These are phyloP conservation scores for Millerozyma miso DNA, from an alignment of 805 yeast genomes.

Conservation along the genomic window DNA sequence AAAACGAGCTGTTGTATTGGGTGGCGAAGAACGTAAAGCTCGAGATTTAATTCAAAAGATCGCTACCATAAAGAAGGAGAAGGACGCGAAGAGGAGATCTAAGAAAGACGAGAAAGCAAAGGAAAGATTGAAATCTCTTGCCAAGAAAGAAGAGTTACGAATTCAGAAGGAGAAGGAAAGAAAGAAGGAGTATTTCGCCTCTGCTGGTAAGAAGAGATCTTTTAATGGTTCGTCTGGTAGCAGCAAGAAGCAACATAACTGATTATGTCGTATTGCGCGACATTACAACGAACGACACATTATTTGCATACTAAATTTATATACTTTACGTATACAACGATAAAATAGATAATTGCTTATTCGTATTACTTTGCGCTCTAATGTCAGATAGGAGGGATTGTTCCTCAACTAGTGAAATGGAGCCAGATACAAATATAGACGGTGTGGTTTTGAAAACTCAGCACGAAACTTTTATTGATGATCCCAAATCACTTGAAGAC, in stretches of 20 bases:
- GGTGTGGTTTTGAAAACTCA: conserved; percentile 37
- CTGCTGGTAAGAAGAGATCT: conserved; percentile 62
- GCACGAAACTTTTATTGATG: conserved; percentile 39
- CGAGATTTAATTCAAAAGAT: conserved; percentile 84
- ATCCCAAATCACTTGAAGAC: conserved; percentile 30
- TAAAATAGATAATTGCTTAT: no score
- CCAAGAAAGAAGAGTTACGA: conserved; percentile 67
- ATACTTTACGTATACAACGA: not conserved
- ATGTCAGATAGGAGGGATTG: no score
- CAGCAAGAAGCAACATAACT: not conserved
- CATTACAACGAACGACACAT: not conserved
- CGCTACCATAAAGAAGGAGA: conserved; percentile 77
- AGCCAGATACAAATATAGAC: conserved; percentile 1
- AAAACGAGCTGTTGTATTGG: conserved; percentile 90
- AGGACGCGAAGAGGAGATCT: conserved; percentile 69
- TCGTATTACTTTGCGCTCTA: no score
- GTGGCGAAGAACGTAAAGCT: conserved; percentile 91
- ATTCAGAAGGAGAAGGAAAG: conserved; percentile 75
- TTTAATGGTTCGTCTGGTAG: conserved; percentile 8
- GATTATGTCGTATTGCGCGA: not conserved
- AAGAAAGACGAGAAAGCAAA: conserved; percentile 74
- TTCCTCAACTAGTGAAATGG: no score
- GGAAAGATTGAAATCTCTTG: conserved; percentile 69
- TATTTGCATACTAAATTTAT: not conserved
- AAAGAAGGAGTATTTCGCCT: conserved; percentile 81